These are phyloP conservation scores for Crithidia sp. DNA, from an alignment of 208 protist genomes.

Conservation along the genomic window DNA sequence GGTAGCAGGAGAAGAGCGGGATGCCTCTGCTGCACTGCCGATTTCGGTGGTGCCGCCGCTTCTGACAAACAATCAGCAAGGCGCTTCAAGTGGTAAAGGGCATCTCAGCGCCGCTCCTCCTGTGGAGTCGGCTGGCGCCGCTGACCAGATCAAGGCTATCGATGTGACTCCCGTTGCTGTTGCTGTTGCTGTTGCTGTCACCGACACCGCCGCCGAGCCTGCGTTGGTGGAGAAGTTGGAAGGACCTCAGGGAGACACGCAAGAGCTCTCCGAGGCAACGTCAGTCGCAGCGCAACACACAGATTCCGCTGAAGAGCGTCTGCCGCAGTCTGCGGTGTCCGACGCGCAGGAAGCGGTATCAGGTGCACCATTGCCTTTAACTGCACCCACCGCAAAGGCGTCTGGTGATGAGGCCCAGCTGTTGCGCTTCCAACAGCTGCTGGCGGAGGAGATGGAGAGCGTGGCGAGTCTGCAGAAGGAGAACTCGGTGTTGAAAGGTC, in stretches of 20 bases:
- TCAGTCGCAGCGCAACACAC: not conserved
- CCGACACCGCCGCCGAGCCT: no score
- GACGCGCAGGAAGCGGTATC: not conserved
- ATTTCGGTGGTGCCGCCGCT: no score
- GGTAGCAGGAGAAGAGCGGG: no score
- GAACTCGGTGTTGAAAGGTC: constrained; percentile 32
- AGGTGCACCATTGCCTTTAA: not conserved
- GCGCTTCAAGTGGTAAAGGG: no score
- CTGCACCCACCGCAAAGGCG: not conserved
- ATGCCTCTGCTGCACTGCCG: no score
- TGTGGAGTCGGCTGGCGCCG: no score
- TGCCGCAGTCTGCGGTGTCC: not conserved
- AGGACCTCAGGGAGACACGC: not conserved
- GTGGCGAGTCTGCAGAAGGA: constrained; percentile 35
- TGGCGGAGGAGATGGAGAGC: constrained; percentile 72
- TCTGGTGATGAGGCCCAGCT: constrained; percentile 37
- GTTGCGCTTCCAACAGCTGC: constrained; percentile 67
- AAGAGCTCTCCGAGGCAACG: not conserved
- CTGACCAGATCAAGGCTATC: no score
- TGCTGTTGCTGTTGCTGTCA: no score
- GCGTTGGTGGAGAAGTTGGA: no score
- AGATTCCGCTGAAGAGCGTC: not conserved
- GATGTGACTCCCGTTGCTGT: no score
- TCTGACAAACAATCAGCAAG: no score
- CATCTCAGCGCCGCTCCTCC: no score